These are phyloP conservation scores for Ambrosiella beaveri DNA, from an alignment of 2,329 filamentous ascomycete genomes.

Conservation along the genomic window DNA sequence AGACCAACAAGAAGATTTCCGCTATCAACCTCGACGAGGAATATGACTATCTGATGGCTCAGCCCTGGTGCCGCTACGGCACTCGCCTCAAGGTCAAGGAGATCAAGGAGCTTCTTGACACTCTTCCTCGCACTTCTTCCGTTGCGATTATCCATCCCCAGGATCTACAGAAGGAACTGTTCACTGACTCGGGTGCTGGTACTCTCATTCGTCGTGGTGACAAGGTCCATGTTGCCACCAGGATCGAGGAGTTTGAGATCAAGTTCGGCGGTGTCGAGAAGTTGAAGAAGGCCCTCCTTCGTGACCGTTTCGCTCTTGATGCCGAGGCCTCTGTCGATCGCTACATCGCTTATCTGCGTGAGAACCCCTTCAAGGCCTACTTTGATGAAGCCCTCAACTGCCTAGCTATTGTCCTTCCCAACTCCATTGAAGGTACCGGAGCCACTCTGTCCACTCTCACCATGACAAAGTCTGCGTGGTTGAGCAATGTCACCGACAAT, in stretches of 20 bases:
- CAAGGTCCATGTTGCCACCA: slow-evolving; percentile 61
- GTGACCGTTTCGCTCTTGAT: slow-evolving; percentile 68
- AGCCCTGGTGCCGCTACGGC: slow-evolving; percentile 89
- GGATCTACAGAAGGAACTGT: slow-evolving; percentile 88
- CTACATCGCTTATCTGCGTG: slow-evolving; percentile 63
- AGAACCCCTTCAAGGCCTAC: slow-evolving; percentile 75
- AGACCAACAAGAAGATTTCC: slow-evolving; percentile 88
- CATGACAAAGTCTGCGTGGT: slow-evolving; percentile 86
- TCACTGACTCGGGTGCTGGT: slow-evolving; percentile 88
- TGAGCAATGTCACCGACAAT: slow-evolving; percentile 89
- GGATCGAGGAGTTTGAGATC: slow-evolving; percentile 59
- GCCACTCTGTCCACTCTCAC: slow-evolving; percentile 80
- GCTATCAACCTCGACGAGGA: slow-evolving; percentile 96
- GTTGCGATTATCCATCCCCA: slow-evolving; percentile 96
- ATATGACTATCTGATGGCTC: slow-evolving; percentile 79
- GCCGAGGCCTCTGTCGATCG: slow-evolving; percentile 69
- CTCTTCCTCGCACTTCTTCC: slow-evolving; percentile 77
- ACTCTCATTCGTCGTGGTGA: slow-evolving; percentile 84
- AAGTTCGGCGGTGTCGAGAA: slow-evolving; percentile 31
- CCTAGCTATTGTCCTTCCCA: slow-evolving; percentile 71
- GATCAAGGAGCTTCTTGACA: slow-evolving; percentile 82
- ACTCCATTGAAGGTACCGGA: slow-evolving; percentile 45
- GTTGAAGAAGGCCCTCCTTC: slow-evolving; percentile 65
- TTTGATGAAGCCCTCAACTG: slow-evolving; percentile 91
- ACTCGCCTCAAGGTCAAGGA: slow-evolving; percentile 95